Evolutionary conservation across 257 asterid genomes (phyloP), one percentile per base, ranked within the genome.

Genomic region (Hygrophila difformis): DNA sequence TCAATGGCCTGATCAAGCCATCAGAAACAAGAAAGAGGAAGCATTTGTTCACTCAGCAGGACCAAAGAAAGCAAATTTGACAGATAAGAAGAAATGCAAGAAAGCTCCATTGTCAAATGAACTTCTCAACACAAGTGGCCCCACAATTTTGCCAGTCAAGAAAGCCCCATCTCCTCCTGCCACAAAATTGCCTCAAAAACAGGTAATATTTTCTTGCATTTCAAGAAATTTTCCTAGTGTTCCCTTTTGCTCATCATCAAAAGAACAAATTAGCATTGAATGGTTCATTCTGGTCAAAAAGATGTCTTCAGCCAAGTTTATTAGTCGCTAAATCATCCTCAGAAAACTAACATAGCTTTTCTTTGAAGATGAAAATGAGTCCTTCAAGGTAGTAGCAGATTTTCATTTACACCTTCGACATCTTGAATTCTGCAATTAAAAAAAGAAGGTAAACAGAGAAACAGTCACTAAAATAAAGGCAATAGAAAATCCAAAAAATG

Each of bases 131-230:
- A 56, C 44, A 12, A 73, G 70, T 61, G 81, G 67, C 13, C 84
- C 93, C 14, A 64, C 77, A 2, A 62, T 68, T 55, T 55, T 78
- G 55, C 86, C 92, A 13, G 71, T 70, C 60, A 88, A 65, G 75
- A 88, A 70, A 65, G 84, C 62, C 58, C 70, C 72, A 36, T 69
- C 81, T 26, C 70, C 82, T 1, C 82, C 69, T 19, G 71, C 73
- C 18, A 70, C 73, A 14, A 78, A 72, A 62, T 64, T 72, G 53
- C 74, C 70, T 52, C 80, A 65, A 60, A 78, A 78, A 47, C 88
- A 84, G 94, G 94, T 82, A 64, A 18, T 9, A 17, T 12, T 51
- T 0, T 47, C 12, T 47, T 4, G 2, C 2, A 2, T 33, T 40
- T 33, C 31, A 26, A 39, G 17, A 47, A 26, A n/a, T 1, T 47